These are phyloP conservation scores for Zopfochytrium polystomum DNA, from an alignment of 371 early-diverging fungal genomes.

Conservation along the genomic window DNA sequence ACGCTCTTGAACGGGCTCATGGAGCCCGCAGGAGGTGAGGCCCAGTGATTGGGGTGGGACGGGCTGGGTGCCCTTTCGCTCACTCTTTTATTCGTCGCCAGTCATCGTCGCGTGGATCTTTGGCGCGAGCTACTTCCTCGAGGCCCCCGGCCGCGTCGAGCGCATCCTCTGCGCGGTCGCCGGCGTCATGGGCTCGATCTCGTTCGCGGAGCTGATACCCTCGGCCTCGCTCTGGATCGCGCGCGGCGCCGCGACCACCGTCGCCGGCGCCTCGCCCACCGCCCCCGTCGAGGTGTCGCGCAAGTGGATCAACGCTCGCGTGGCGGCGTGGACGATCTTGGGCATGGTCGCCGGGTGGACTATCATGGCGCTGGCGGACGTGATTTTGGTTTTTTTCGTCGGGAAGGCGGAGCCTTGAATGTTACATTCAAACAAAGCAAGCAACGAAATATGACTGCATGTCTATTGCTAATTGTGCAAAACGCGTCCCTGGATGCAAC, in stretches of 20 bases:
- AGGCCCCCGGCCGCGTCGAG: slow-evolving; percentile 16
- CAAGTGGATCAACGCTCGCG: slow-evolving; percentile 8
- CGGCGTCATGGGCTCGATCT: slow-evolving; percentile 47
- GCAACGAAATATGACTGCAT: no score
- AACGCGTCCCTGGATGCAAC: no score
- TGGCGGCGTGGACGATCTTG: slow-evolving; percentile 25
- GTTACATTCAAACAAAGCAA: no score
- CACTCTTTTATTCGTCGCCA: no score
- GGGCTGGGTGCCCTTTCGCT: no score
- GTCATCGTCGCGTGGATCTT: slow-evolving; percentile 22
- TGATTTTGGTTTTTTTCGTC: slow-evolving; percentile 4
- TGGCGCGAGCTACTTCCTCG: slow-evolving; percentile 10
- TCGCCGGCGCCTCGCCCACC: neutral
- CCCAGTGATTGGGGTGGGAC: no score
- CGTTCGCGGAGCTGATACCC: slow-evolving; percentile 41
- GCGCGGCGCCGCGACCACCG: neutral
- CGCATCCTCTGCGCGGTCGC: slow-evolving; percentile 29
- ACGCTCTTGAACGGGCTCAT: slow-evolving; percentile 31
- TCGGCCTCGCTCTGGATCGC: slow-evolving; percentile 24
- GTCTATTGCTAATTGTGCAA: no score
- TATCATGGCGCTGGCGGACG: slow-evolving; percentile 20
- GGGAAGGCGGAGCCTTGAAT: neutral
- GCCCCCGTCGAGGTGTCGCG: neutral
- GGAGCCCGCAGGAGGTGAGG: slow-evolving; percentile 33
- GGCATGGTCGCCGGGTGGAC: slow-evolving; percentile 21